A percentile compares a stretch with the other conserved stretches of the same genome.
Evolutionary conservation across 1,139 yeast genomes (phyloP).

Genomic region (Zygoascus meyerae): DNA sequence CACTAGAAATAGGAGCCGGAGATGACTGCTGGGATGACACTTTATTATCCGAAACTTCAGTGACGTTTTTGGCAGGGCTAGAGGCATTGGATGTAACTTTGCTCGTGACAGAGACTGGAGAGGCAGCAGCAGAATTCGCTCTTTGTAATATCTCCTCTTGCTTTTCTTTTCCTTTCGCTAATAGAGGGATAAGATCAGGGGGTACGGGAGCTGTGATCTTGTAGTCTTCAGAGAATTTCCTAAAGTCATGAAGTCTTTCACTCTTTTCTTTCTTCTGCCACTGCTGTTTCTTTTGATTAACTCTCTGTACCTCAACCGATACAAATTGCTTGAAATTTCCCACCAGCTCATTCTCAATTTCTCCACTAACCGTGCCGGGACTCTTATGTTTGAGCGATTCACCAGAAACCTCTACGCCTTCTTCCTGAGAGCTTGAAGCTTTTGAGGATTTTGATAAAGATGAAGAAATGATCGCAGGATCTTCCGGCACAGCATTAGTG

Average conservation of each 20-base stretch:
- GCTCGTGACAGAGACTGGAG: constrained; percentile 7
- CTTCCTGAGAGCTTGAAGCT: constrained; percentile 9
- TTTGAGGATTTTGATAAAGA: constrained; percentile 18
- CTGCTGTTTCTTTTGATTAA: constrained; percentile 29
- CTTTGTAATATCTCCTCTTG: constrained; percentile 5
- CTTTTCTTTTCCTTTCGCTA: constrained; percentile 53
- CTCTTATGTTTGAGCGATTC: background rate
- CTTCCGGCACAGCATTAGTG: constrained; percentile 33
- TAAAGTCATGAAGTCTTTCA: constrained; percentile 57
- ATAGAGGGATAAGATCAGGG: constrained; percentile 66
- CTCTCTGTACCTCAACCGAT: constrained; percentile 29
- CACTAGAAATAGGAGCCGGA: constrained; percentile 12
- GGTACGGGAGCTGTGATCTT: constrained; percentile 57
- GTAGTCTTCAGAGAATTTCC: constrained; percentile 76
- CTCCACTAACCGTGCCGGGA: constrained; percentile 9
- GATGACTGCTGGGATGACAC: constrained; percentile 8
- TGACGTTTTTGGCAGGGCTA: constrained; percentile 8
- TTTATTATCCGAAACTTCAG: constrained; percentile 5
- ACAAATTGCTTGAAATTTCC: constrained; percentile 36
- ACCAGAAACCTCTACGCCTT: background rate
- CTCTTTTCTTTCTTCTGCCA: constrained; percentile 41
- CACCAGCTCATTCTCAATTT: constrained; percentile 31
- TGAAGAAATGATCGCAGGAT: constrained; percentile 69
- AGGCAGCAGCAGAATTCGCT: constrained; percentile 11
- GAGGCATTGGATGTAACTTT: background rate